Conservation (phyloP, 768 basidiomycete species). For the Boletellus sp. region DNA sequence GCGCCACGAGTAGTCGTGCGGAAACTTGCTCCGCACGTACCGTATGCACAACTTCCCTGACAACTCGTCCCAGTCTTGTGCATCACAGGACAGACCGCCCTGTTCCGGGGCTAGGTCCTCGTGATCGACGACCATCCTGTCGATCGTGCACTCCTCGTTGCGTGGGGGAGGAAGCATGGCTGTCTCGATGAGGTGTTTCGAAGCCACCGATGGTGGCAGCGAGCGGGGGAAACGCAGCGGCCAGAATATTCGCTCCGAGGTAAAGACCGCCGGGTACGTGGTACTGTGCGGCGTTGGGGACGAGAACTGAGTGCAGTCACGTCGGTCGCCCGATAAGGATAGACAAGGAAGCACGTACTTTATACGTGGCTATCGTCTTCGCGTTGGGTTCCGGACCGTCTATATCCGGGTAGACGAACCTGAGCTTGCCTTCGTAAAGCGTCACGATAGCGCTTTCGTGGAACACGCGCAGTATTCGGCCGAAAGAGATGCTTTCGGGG, state of each 20-base stretch:
- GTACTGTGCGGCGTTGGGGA: constrained; percentile 14
- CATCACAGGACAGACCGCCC: constrained; percentile 16
- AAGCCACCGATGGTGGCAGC: neutral
- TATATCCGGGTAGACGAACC: constrained; percentile 26
- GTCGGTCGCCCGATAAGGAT: neutral
- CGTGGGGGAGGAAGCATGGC: constrained; percentile 17
- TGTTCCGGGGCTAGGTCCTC: constrained; percentile 13
- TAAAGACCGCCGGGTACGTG: constrained; percentile 21
- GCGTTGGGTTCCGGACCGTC: constrained; percentile 13
- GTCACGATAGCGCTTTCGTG: constrained; percentile 26
- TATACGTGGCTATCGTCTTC: constrained; percentile 16
- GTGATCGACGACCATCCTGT: constrained; percentile 22
- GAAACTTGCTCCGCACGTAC: constrained; percentile 18
- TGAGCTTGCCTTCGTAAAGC: constrained; percentile 23
- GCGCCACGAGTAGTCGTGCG: constrained; percentile 24
- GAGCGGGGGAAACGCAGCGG: constrained; percentile 14
- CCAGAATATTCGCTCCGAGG: constrained; percentile 31
- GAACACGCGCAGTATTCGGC: constrained; percentile 26
- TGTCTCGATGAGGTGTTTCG: constrained; percentile 22
- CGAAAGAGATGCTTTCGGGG: constrained; percentile 25
- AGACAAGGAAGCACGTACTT: constrained; percentile 10
- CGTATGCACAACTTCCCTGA: constrained; percentile 29
- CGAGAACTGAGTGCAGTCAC: constrained; percentile 17
- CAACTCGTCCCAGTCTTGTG: constrained; percentile 33
- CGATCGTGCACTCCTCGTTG: constrained; percentile 14